Conservation (phyloP, 352 stramenopile species). For the Phytophthora pini region DNA sequence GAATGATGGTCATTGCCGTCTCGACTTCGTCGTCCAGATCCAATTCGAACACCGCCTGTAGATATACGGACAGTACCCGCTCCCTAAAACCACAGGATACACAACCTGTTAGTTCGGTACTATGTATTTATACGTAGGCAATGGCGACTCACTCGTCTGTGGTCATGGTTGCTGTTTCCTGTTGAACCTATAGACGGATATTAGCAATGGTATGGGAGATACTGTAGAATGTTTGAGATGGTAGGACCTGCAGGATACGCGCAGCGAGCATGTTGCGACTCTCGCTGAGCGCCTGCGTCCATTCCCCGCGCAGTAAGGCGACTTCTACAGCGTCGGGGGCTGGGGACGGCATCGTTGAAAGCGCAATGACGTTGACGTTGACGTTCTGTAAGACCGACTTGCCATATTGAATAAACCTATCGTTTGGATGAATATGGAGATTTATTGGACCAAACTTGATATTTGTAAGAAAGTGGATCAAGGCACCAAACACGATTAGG, state of each 20-base stretch:
- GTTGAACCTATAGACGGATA: constrained; percentile 11
- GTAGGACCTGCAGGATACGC: constrained; percentile 38
- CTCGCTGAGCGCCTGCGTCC: constrained; percentile 53
- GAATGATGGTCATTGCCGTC: constrained; percentile 44
- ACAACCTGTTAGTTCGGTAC: background rate
- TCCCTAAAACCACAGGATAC: constrained; percentile 39
- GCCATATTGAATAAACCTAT: too few relatives aligned
- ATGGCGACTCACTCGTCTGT: constrained; percentile 28
- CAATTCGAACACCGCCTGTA: constrained; percentile 73
- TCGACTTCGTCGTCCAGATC: constrained; percentile 63
- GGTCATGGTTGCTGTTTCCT: constrained; percentile 26
- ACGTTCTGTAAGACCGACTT: background rate
- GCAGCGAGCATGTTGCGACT: constrained; percentile 50
- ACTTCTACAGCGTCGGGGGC: constrained; percentile 49
- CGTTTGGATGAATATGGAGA: too few relatives aligned
- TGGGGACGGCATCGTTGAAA: constrained; percentile 10
- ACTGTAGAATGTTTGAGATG: background rate
- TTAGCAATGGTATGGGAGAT: too few relatives aligned
- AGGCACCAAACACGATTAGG: too few relatives aligned
- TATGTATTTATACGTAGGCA: background rate
- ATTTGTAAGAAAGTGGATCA: too few relatives aligned
- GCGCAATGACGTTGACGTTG: constrained; percentile 21
- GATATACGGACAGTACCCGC: constrained; percentile 67
- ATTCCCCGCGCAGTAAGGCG: constrained; percentile 65
- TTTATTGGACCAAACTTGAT: too few relatives aligned